Conservation (phyloP, 805 yeast genomes). For the Metschnikowia chrysomelidarum region DNA sequence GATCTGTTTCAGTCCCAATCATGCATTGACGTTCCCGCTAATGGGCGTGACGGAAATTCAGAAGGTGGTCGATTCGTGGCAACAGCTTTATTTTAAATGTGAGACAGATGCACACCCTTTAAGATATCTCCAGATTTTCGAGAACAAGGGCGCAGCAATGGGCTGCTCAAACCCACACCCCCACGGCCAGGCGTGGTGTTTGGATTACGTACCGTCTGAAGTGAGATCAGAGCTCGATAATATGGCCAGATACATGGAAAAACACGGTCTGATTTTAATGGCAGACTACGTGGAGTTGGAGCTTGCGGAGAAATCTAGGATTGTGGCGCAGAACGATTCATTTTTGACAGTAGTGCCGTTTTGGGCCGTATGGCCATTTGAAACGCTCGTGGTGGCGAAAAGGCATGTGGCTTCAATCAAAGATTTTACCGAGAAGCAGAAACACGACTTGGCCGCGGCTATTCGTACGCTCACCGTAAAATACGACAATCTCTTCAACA, state of each 20-base stretch:
- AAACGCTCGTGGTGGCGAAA: slow-evolving; percentile 62
- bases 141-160: slow-evolving; percentile 77
- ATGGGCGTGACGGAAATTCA: slow-evolving; percentile 48
- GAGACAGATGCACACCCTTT: slow-evolving; percentile 41
- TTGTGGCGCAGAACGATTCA: slow-evolving; percentile 58
- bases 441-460: slow-evolving; percentile 53
- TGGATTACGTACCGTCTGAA: slow-evolving; percentile 63
- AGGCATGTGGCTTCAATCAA: slow-evolving; percentile 49
- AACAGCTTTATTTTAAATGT: slow-evolving; percentile 46
- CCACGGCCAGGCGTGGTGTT: slow-evolving; percentile 81
- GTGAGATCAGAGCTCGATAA: slow-evolving; percentile 56
- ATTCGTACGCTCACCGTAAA: slow-evolving; percentile 54
- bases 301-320: slow-evolving; percentile 46
- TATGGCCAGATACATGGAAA: slow-evolving; percentile 45
- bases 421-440: slow-evolving; percentile 47
- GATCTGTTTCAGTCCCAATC: slow-evolving; percentile 71
- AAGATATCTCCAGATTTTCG: slow-evolving; percentile 68
- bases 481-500: slow-evolving; percentile 68
- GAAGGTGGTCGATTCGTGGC: slow-evolving; percentile 62
- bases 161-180: slow-evolving; percentile 84
- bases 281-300: slow-evolving; percentile 63
- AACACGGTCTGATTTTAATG: slow-evolving; percentile 47
- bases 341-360: slow-evolving; percentile 72
- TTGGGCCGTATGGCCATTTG: slow-evolving; percentile 86
- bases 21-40: slow-evolving; percentile 61